Evolutionary conservation across 768 basidiomycete genomes (phyloP).

Genomic region (Clitopilus passeckerianus): DNA sequence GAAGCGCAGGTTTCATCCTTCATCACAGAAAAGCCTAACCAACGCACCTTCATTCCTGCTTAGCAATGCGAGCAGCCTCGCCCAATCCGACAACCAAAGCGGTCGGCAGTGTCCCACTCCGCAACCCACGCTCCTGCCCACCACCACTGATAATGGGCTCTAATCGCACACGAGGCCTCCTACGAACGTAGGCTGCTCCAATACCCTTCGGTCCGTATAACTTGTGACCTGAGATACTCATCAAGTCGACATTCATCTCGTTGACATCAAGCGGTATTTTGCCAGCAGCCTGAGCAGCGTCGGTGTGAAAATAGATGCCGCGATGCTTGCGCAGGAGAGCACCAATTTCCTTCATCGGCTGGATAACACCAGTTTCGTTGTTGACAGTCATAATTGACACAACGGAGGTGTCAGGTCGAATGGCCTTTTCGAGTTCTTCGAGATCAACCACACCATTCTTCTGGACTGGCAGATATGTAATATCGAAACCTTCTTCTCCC

Average conservation of each 20-base stretch:
- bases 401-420: conserved; percentile 90
- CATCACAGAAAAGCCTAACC: conserved; percentile 30
- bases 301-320: conserved; percentile 93
- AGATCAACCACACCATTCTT: conserved; percentile 79
- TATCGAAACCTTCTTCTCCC: conserved; percentile 93
- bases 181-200: conserved; percentile 90
- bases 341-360: conserved; percentile 95
- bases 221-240: conserved; percentile 98
- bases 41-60: conserved; percentile 85
- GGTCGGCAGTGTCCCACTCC: conserved; percentile 92
- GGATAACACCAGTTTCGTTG: conserved; percentile 98
- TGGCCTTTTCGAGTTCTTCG: conserved; percentile 75
- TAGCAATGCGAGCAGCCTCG: conserved; percentile 90
- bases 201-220: conserved; percentile 97
- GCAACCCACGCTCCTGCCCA: conserved; percentile 92
- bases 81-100: conserved; percentile 89
- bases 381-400: conserved; percentile 99
- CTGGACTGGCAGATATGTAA: conserved; percentile 96
- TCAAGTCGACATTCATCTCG: conserved; percentile 89
- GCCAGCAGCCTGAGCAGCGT: conserved; percentile 93
- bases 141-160: conserved; percentile 96
- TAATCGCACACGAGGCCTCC: conserved; percentile 87
- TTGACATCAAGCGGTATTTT: conserved; percentile 93
- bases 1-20: conserved; percentile 31
- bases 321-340: conserved; percentile 79